Base-by-base conservation (phyloP, 1,284 basidiomycete genomes). In the Neonothopanus nambi region DNA sequence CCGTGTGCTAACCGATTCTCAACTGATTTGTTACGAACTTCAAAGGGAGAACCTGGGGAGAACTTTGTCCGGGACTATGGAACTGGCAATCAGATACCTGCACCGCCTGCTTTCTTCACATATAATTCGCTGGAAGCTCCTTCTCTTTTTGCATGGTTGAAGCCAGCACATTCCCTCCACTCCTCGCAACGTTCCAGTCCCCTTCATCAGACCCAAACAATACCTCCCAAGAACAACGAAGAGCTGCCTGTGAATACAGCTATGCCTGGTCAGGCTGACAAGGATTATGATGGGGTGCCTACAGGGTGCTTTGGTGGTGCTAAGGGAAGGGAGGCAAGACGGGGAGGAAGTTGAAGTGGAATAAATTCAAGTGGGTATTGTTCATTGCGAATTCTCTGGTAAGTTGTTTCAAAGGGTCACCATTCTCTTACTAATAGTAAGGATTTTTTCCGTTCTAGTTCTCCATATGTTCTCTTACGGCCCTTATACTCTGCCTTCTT, bases 31-130 rank as follows among this genome's bases (percentile, higher is more conserved):
- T 69, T 91, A n/a, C n/a, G 91, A 60, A 85, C 91, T 9, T 61
- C 77, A 26, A 95, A n/a, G n/a, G n/a, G n/a, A n/a, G n/a, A n/a
- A n/a, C n/a, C n/a, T n/a, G n/a, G n/a, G 79, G 85, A 93, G 63
- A 83, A 82, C 66, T 95, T 95, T 63, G 91, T 95, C 13, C 79
- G 81, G 40, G 84, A 88, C 58, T 93, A 92, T 65, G 90, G 89
- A 2, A 96, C 93, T 3, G 93, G 93, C 35, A 82, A 81, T 61
- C 76, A 81, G 57, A 94, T 96, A 49, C 92, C 92, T 54, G 91
- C 94, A 58, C 82, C 91, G 9, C 91, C 91, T 20, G 68, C 78
- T 15, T 94, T 93, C 67, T 81, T 95, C 67, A 90, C 93, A 70
- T 89, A 89, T 64, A 80, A 81, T 46, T 79, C 77, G 46, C 76